Evolutionary conservation across 2,329 filamentous ascomycete species (phyloP).

Genomic region (Dothideomycetes sp.): DNA sequence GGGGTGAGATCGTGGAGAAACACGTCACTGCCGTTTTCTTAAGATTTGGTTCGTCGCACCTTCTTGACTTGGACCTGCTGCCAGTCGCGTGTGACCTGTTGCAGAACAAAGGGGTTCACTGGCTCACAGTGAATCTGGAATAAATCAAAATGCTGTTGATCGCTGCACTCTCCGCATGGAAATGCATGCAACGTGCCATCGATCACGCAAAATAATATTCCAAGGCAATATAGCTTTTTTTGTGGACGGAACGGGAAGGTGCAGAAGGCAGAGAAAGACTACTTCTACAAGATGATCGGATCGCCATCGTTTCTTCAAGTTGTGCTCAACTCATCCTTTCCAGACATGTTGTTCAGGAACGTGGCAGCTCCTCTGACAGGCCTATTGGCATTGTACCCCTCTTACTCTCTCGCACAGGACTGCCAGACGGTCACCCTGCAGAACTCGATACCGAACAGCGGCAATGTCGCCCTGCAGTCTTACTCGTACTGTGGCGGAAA

Average conservation of each 20-base stretch:
- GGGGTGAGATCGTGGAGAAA: conserved; percentile 3
- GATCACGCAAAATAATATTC: too few species aligned
- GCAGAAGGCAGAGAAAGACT: too few species aligned
- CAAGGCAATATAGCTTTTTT: too few species aligned
- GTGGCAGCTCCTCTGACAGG: conserved; percentile 2
- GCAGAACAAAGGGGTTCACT: conserved; percentile 11
- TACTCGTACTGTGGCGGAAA: conserved; percentile 26
- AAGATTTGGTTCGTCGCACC: neutral
- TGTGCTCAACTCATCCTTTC: conserved; percentile 9
- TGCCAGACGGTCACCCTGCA: conserved; percentile 20
- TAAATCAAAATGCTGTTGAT: conserved; percentile 5
- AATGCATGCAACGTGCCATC: conserved; percentile 5
- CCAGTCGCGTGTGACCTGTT: conserved; percentile 7
- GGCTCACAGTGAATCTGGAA: neutral
- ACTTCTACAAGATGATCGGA: conserved; percentile 10
- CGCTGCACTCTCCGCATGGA: neutral
- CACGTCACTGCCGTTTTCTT: neutral
- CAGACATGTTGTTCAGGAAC: conserved; percentile 11
- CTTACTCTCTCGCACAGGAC: conserved; percentile 15
- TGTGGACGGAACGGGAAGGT: too few species aligned
- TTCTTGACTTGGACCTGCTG: conserved; percentile 5
- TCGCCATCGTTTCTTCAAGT: conserved; percentile 2
- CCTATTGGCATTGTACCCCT: conserved; percentile 8
- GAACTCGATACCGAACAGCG: conserved; percentile 15
- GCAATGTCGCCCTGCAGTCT: conserved; percentile 20